Evolutionary conservation across 2,329 filamentous ascomycete genomes (phyloP).

Genomic region (Chrysoporthe puriensis): DNA sequence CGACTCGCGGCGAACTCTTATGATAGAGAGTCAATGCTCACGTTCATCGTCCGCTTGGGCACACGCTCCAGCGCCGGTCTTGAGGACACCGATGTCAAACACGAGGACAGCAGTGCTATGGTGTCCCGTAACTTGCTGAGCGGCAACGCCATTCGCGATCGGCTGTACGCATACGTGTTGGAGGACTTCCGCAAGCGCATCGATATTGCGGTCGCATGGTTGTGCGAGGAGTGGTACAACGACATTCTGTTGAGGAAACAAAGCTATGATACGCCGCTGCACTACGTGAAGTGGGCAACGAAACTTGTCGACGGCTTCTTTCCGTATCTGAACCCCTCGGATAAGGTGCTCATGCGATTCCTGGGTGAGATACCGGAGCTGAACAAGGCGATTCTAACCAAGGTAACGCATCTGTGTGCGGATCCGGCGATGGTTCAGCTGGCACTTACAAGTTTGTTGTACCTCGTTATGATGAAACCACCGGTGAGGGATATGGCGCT

Average conservation of each 20-base stretch:
- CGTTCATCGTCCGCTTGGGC: slow-evolving; percentile 81
- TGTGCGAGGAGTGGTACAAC: slow-evolving; percentile 98
- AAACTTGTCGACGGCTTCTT: slow-evolving; percentile 87
- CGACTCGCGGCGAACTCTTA: slow-evolving; percentile 82
- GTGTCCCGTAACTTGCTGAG: slow-evolving; percentile 47
- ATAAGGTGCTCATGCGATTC: slow-evolving; percentile 89
- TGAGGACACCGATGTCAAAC: slow-evolving; percentile 61
- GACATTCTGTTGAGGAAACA: slow-evolving; percentile 60
- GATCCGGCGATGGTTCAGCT: slow-evolving; percentile 68
- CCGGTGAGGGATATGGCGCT: slow-evolving; percentile 66
- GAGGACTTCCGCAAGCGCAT: slow-evolving; percentile 91
- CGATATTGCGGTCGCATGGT: slow-evolving; percentile 88
- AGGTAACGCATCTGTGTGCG: slow-evolving; percentile 69
- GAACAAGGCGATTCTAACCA: slow-evolving; percentile 69
- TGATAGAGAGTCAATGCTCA: slow-evolving; percentile 89
- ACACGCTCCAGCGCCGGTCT: slow-evolving; percentile 77
- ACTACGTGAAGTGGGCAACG: slow-evolving; percentile 81
- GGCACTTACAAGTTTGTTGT: slow-evolving; percentile 67
- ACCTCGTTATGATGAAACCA: slow-evolving; percentile 69
- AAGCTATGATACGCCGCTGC: slow-evolving; percentile 54
- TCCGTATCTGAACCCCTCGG: slow-evolving; percentile 87
- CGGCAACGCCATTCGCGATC: slow-evolving; percentile 74
- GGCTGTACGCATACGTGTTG: slow-evolving; percentile 82
- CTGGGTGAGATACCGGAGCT: slow-evolving; percentile 88
- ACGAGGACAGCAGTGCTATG: slow-evolving; percentile 50